Evolutionary conservation across 1,284 basidiomycete genomes (phyloP), one percentile per base, ranked within the genome.

Genomic region (Cystobasidium slooffiae): DNA sequence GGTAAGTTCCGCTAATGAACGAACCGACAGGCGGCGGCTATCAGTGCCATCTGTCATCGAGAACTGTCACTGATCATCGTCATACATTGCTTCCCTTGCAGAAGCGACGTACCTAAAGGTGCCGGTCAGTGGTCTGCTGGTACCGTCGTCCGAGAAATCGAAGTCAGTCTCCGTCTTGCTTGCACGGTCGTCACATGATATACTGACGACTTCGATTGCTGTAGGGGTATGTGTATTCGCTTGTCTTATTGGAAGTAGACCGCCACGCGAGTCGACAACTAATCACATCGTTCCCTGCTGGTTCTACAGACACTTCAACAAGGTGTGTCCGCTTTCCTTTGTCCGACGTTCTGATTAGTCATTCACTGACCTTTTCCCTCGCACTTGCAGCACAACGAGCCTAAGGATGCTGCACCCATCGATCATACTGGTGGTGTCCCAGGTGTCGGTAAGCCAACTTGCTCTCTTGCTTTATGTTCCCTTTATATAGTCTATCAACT

Each of bases 281-380:
- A 8, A 53, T 52, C 61, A 10, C 44, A 46, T 37, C 47, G 10
- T 18, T n/a, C 0, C 20, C 41, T 47, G 16, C 37, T 61, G 37
- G 43, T 16, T 14, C 24, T 3, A 63, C 61, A 66, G 64, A 66
- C 64, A 66, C 51, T 66, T 66, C 64, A 66, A 66, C 64, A 66
- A 53, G 24, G 64, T 66, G 39, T 18, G 64, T 41, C 41, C 39
- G 22, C 20, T 16, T 6, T 39, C 3, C 24, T 16, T 2, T n/a
- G 37, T 53, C 18, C 51, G 16, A 16, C 24, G 8, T 18, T 51
- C 12, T 18, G 6, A 7, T 4, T 43, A 16, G 41, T 8, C 39
- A 22, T 44, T 22, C 14, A 22, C 61, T n/a, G 5, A 47, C 31
- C 6, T 14, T 43, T 65, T 5, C 2, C 43, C 18, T n/a, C 6